Conservation (phyloP, 2,329 filamentous ascomycete genomes). For the Stemphylium lycopersici region DNA sequence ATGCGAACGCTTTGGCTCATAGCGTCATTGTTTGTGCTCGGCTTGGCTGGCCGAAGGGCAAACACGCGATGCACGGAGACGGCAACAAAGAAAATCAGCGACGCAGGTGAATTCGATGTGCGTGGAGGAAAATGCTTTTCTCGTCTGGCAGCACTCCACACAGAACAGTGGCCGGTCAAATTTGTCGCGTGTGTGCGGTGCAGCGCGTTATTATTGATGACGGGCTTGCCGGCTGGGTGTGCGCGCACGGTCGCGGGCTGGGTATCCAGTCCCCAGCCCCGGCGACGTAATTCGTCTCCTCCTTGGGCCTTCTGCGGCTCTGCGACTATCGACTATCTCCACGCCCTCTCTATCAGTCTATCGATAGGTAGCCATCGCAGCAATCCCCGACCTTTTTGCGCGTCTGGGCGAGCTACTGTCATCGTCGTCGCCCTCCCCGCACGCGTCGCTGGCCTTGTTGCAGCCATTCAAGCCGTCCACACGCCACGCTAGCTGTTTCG, state of each 20-base stretch:
- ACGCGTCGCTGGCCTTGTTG: conserved; percentile 14
- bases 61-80: no score
- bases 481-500: conserved; percentile 15
- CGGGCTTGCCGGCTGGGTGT: neutral
- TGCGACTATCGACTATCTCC: conserved; percentile 18
- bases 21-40: conserved; percentile 22
- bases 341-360: conserved; percentile 22
- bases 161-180: no score
- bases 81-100: no score
- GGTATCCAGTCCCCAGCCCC: neutral
- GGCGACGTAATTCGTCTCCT: conserved; percentile 21
- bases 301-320: conserved; percentile 20
- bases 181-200: neutral
- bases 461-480: conserved; percentile 1
- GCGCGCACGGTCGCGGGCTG: conserved; percentile 17
- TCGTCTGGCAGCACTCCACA: no score
- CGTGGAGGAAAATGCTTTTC: no score
- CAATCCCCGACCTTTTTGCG: conserved; percentile 5
- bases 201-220: conserved; percentile 4
- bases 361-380: conserved; percentile 20
- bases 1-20: conserved; percentile 21
- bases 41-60: neutral
- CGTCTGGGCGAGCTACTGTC: conserved; percentile 6
- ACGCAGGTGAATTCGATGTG: no score
- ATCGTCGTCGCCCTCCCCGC: conserved; percentile 7